These are phyloP conservation scores for Blepharisma stoltei DNA, from an alignment of 73 alveolate species.

Conservation along the genomic window DNA sequence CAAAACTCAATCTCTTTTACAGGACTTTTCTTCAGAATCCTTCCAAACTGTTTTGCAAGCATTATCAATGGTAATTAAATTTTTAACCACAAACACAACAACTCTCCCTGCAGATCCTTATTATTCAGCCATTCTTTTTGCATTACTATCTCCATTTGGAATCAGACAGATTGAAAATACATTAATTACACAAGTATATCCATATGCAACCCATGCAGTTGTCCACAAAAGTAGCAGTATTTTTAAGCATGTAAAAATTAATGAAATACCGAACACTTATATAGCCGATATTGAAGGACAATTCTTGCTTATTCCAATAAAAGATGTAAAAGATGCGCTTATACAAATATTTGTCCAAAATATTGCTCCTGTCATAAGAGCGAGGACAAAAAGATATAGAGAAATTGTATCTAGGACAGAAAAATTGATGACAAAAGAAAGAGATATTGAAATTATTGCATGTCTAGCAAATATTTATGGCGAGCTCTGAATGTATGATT, in stretches of 20 bases:
- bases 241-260: not conserved
- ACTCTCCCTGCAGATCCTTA: not conserved
- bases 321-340: not conserved
- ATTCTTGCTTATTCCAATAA: not conserved
- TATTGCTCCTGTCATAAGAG: no score
- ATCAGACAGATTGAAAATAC: not conserved
- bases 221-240: not conserved
- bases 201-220: conserved; percentile 16
- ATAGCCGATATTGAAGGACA: conserved; percentile 18
- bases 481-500: no score
- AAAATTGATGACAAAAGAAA: no score
- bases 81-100: not conserved
- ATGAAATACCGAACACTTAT: not conserved
- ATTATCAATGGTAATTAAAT: not conserved
- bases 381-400: no score
- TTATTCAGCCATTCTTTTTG: not conserved
- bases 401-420: no score
- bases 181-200: not conserved
- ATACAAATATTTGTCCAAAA: no score
- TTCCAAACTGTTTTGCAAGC: not conserved
- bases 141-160: not conserved
- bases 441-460: no score
- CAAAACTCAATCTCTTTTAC: not conserved
- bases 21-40: not conserved
- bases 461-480: no score